Percentiles rank a stretch among this genome's conserved stretches.
These are phyloP conservation scores for Raffaelea ambrosiae DNA, from an alignment of 2,329 filamentous ascomycete species.

Conservation along the genomic window DNA sequence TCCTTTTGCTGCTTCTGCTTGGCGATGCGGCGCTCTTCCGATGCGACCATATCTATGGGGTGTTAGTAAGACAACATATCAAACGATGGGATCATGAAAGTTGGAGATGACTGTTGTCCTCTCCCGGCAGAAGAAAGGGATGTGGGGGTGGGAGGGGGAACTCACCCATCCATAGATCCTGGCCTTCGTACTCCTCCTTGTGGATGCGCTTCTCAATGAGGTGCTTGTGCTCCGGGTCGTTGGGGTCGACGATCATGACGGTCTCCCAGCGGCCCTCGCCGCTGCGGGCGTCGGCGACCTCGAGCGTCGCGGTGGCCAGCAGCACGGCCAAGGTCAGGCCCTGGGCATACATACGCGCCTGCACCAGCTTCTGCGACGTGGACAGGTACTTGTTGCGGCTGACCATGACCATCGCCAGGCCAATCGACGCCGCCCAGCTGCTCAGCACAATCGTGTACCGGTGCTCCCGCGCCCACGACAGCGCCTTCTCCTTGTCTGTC, in stretches of 20 bases:
- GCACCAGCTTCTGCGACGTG: slow-evolving; percentile 79
- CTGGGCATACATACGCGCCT: slow-evolving; percentile 91
- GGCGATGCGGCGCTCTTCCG: slow-evolving; percentile 58
- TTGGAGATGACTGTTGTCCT: background rate
- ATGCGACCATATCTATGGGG: slow-evolving; percentile 65
- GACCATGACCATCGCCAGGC: slow-evolving; percentile 63
- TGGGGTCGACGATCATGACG: slow-evolving; percentile 68
- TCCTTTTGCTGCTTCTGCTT: slow-evolving; percentile 23
- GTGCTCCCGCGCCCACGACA: slow-evolving; percentile 69
- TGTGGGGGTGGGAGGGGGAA: slow-evolving; percentile 8
- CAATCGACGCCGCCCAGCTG: slow-evolving; percentile 77
- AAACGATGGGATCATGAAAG: too few species aligned
- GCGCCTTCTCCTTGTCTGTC: slow-evolving; percentile 48
- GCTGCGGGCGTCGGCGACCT: slow-evolving; percentile 66
- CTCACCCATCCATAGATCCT: slow-evolving; percentile 88
- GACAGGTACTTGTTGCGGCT: slow-evolving; percentile 67
- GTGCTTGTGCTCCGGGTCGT: slow-evolving; percentile 75
- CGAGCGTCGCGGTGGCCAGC: slow-evolving; percentile 72
- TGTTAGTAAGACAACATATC: slow-evolving; percentile 12
- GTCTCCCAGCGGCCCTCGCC: slow-evolving; percentile 79
- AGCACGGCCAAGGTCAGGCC: slow-evolving; percentile 79
- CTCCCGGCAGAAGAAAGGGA: background rate
- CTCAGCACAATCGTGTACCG: slow-evolving; percentile 79
- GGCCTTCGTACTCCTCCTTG: slow-evolving; percentile 77
- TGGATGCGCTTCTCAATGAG: slow-evolving; percentile 81